These are phyloP conservation scores for Pythium utonaiense DNA, from an alignment of 352 stramenopile genomes.

Conservation along the genomic window DNA sequence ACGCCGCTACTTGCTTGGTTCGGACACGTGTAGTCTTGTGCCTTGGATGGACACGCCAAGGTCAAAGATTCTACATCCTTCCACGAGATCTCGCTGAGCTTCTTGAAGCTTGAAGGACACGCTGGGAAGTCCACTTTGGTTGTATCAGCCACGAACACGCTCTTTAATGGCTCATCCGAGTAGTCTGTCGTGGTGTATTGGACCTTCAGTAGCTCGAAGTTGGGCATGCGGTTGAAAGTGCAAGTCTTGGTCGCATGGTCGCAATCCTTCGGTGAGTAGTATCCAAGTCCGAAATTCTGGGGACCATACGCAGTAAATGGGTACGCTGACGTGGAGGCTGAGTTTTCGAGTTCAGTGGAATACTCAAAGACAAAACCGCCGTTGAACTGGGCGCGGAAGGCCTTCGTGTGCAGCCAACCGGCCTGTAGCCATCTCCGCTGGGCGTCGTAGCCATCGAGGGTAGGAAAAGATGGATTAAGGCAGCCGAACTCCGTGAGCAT, in stretches of 20 bases:
- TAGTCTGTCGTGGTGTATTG: conserved; percentile 46
- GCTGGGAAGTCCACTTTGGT: conserved; percentile 10
- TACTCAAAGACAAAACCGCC: conserved; percentile 84
- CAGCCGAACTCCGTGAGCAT: conserved; percentile 85
- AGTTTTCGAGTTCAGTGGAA: conserved; percentile 76
- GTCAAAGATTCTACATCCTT: conserved; percentile 5
- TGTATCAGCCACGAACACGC: conserved; percentile 25
- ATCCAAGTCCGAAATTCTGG: conserved; percentile 87
- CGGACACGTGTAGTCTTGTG: conserved; percentile 31
- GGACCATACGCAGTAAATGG: conserved; percentile 70
- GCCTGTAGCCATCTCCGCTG: conserved; percentile 70
- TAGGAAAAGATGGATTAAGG: conserved; percentile 51
- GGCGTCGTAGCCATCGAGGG: conserved; percentile 47
- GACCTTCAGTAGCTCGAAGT: conserved; percentile 59
- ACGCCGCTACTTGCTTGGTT: conserved; percentile 36
- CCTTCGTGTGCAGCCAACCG: conserved; percentile 42
- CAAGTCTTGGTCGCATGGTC: conserved; percentile 52
- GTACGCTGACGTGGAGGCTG: conserved; percentile 42
- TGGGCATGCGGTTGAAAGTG: conserved; percentile 72
- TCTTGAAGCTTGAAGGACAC: conserved; percentile 8
- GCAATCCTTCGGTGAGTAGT: conserved; percentile 70
- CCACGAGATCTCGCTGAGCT: conserved; percentile 14
- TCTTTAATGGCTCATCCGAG: conserved; percentile 29
- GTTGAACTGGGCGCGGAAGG: conserved; percentile 51
- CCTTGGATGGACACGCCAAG: conserved; percentile 4